These are phyloP conservation scores for Parsonsia alboflavescens DNA, from an alignment of 257 asterid genomes.

Conservation along the genomic window DNA sequence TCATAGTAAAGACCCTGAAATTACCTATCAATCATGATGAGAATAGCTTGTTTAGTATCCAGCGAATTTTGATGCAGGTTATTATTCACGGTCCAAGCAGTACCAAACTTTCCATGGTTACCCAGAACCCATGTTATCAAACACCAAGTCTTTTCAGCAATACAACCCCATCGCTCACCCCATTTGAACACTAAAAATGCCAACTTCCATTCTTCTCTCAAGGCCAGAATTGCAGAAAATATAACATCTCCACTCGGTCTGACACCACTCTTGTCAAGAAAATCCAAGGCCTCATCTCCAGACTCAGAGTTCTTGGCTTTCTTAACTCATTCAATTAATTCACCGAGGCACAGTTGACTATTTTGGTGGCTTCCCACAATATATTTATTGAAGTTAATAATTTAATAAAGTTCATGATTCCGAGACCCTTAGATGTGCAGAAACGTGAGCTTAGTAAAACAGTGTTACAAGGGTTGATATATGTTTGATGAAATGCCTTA, in stretches of 20 bases:
- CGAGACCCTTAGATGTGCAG: constrained; percentile 13
- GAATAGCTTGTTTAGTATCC: constrained; percentile 60
- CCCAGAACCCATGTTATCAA: constrained; percentile 87
- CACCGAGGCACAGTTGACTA: constrained; percentile 24
- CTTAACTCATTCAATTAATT: constrained; percentile 38
- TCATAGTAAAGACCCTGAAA: background rate
- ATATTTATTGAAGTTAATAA: constrained; percentile 28
- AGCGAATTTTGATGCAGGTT: constrained; percentile 44
- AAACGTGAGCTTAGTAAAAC: constrained; percentile 13
- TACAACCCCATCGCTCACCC: constrained; percentile 72
- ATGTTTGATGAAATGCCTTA: constrained; percentile 67
- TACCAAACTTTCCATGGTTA: constrained; percentile 69
- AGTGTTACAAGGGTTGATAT: constrained; percentile 4
- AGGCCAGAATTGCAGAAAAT: constrained; percentile 53
- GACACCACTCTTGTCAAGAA: constrained; percentile 54
- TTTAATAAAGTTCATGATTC: constrained; percentile 19
- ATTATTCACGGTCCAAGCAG: constrained; percentile 80
- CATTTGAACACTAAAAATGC: constrained; percentile 80
- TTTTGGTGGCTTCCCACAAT: constrained; percentile 17
- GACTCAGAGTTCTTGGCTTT: constrained; percentile 50
- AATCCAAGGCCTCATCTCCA: constrained; percentile 69
- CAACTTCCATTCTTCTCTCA: constrained; percentile 76
- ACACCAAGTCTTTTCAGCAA: constrained; percentile 53
- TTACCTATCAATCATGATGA: constrained; percentile 86
- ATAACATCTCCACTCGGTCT: constrained; percentile 48